Percentiles rank a stretch among this genome's conserved stretches.
Conservation (phyloP, 495 filamentous ascomycete species). For the Talaromyces wortmannii region DNA sequence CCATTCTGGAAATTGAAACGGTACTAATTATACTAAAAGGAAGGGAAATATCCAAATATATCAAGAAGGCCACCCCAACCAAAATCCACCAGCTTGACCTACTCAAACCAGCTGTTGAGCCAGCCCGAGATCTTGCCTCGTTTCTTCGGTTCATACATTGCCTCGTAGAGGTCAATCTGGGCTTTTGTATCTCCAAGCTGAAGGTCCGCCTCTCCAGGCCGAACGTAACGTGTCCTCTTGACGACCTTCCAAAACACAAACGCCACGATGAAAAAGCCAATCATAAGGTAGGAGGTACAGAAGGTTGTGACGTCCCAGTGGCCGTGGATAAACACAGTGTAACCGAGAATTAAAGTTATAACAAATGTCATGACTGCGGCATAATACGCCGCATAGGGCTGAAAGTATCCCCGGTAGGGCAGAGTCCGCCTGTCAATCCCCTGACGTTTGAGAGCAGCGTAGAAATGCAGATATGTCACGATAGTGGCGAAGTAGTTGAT, state of each 20-base stretch:
- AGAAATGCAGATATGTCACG: constrained; percentile 42
- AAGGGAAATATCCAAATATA: neutral
- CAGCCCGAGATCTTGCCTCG: constrained; percentile 9
- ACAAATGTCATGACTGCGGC: constrained; percentile 24
- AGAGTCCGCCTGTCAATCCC: constrained; percentile 22
- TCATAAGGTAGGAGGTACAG: constrained; percentile 33
- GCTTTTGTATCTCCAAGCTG: neutral
- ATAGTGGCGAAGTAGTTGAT: constrained; percentile 38
- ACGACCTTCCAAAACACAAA: constrained; percentile 49
- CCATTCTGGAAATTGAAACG: neutral
- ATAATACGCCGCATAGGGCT: constrained; percentile 26
- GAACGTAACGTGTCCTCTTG: constrained; percentile 37
- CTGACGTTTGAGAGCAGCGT: constrained; percentile 21
- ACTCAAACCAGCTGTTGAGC: constrained; percentile 10
- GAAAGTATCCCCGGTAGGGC: constrained; percentile 22
- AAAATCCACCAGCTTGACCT: neutral
- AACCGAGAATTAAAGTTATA: constrained; percentile 21
- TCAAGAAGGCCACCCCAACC: neutral
- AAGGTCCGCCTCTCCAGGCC: constrained; percentile 36
- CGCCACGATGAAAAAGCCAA: constrained; percentile 37
- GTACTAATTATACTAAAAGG: neutral
- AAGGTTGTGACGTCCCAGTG: constrained; percentile 18
- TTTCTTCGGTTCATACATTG: constrained; percentile 5
- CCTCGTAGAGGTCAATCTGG: constrained; percentile 55
- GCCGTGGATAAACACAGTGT: constrained; percentile 18